These are phyloP conservation scores for Cyclotella baltica DNA, from an alignment of 108 stramenopile genomes.

Conservation along the genomic window DNA sequence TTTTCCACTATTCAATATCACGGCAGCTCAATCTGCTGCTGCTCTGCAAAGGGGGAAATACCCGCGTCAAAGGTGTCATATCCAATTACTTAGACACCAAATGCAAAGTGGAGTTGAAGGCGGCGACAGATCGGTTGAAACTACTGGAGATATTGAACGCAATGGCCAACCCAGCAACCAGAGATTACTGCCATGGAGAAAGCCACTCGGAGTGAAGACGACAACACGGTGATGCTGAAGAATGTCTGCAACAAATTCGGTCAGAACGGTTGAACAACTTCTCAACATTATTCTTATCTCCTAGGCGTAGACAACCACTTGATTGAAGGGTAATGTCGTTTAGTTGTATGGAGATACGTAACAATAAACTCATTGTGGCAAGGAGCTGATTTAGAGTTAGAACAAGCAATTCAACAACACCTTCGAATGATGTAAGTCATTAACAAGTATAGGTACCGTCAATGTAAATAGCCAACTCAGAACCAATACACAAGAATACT, in stretches of 20 bases:
- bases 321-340: too few species aligned
- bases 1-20: neutral
- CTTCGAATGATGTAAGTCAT: too few species aligned
- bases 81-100: constrained; percentile 40
- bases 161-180: constrained; percentile 9
- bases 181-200: neutral
- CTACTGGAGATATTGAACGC: constrained; percentile 17
- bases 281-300: constrained; percentile 23
- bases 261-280: constrained; percentile 24
- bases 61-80: constrained; percentile 59
- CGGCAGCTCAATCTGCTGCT: constrained; percentile 1
- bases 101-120: constrained; percentile 28
- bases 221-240: constrained; percentile 30
- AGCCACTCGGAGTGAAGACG: neutral
- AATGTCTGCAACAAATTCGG: constrained; percentile 20
- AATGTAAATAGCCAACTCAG: too few species aligned
- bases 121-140: constrained; percentile 23
- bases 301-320: too few species aligned
- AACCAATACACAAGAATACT: too few species aligned
- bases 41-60: constrained; percentile 26
- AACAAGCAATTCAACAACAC: too few species aligned
- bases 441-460: too few species aligned
- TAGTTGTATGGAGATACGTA: too few species aligned
- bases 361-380: too few species aligned
- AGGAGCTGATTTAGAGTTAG: too few species aligned